Evolutionary conservation across 305 asterid genomes (phyloP), one percentile per base, ranked within the genome.

Genomic region (Fraxinus greggii): DNA sequence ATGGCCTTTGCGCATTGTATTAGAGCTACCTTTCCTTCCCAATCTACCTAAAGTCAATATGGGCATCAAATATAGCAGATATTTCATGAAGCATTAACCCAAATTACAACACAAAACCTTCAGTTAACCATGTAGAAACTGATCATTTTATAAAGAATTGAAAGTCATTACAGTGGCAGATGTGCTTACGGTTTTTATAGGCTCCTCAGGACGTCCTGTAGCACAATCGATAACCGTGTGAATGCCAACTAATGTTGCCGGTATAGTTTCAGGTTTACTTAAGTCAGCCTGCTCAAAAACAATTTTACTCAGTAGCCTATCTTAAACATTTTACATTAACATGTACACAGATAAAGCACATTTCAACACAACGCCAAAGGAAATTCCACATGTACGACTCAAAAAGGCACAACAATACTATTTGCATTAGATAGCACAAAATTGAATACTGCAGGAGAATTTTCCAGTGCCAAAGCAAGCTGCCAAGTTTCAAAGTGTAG

Each of bases 11-110:
- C 98, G 87, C 99, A 93, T 88, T 95, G 99, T 86, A 95, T 92
- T 73, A 95, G 98, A 78, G 98, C 97, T 89, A 92, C 94, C 86
- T 93, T 95, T 84, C 99, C 99, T 93, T 95, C 97, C 99, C 99
- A 95, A 84, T 95, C 99, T 90, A 95, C 99, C 99, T 95, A 92
- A 87, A 92, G 84, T 81, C 84, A 85, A 84, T 40, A 83, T 76
- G 80, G 83, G 65, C 32, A 85, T 84, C 83, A 81, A 78, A 83
- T 85, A 82, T 29, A 77, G 63, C 59, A 23, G 38, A 80, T 80
- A 77, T 77, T 70, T 29, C 31, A 77, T 72, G 26, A 54, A 51
- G 42, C 29, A 59, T 15, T 15, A 9, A 83, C 32, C 32, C 75
- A 76, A 70, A 42, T 72, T 31, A 19, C 3, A 32, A 59, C 32